Conservation (phyloP, 83 land plant genomes). For the Picea mariana region DNA sequence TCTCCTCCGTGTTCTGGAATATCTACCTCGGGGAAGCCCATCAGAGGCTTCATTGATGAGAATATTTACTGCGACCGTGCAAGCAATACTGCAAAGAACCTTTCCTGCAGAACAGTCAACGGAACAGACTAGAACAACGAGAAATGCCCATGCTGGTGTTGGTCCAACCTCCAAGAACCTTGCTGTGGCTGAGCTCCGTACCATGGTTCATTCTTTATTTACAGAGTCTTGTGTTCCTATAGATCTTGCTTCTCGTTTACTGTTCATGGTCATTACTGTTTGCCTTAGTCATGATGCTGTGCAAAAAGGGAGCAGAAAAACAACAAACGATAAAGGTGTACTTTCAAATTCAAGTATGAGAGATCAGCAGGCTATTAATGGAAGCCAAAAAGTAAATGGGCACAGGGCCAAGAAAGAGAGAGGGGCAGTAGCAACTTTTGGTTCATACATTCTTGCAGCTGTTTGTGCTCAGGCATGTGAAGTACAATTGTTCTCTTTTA, state of each 20-base stretch:
- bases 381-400: too few species aligned
- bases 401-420: constrained; percentile 56
- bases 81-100: constrained; percentile 79
- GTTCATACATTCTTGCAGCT: constrained; percentile 91
- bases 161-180: constrained; percentile 68
- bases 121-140: constrained; percentile 35
- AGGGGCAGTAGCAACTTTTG: constrained; percentile 90
- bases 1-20: constrained; percentile 78
- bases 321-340: constrained; percentile 20
- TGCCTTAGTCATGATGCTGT: constrained; percentile 93
- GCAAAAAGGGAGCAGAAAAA: constrained; percentile 56
- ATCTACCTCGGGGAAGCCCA: constrained; percentile 87
- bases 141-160: constrained; percentile 26
- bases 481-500: constrained; percentile 79
- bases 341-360: background rate
- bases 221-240: constrained; percentile 73
- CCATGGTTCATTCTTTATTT: constrained; percentile 89
- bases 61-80: constrained; percentile 92
- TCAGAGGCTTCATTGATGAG: constrained; percentile 89
- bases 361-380: constrained; percentile 22
- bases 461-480: constrained; percentile 95
- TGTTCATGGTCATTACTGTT: constrained; percentile 85
- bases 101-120: constrained; percentile 58
- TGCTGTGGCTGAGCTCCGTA: constrained; percentile 86
- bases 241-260: constrained; percentile 84